A percentile compares a stretch with the other conserved stretches of the same genome.
These are phyloP conservation scores for Arthrobotrys sphaeroides DNA, from an alignment of 2,329 filamentous ascomycete genomes.

Conservation along the genomic window DNA sequence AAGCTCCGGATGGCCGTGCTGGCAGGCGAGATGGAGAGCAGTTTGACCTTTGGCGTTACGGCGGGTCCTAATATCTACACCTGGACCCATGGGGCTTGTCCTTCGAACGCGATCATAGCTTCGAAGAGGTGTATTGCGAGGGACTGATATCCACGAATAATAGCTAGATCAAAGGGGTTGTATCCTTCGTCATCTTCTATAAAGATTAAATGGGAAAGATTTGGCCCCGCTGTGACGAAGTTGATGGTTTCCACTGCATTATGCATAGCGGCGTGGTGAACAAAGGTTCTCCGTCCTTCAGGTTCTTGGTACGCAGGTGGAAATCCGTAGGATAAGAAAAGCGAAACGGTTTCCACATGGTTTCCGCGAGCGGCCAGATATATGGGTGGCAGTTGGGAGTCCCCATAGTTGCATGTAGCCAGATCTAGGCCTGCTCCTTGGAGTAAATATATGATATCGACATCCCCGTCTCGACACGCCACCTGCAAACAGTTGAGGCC, in stretches of 20 bases:
- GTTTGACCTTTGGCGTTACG: no score
- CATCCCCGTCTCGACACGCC: slow-evolving; percentile 10
- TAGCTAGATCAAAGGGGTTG: slow-evolving; percentile 5
- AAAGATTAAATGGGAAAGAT: background rate
- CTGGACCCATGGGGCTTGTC: no score
- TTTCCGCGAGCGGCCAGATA: slow-evolving; percentile 4
- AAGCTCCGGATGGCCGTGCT: background rate
- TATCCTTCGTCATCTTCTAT: background rate
- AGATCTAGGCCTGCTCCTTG: background rate
- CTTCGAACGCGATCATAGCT: background rate
- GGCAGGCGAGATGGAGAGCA: slow-evolving; percentile 11
- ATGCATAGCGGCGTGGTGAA: slow-evolving; percentile 7
- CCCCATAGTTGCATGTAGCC: background rate
- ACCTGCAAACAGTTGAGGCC: slow-evolving; percentile 13
- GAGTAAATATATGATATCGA: slow-evolving; percentile 16
- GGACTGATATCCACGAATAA: background rate
- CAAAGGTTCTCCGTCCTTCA: background rate
- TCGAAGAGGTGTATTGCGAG: slow-evolving; percentile 17
- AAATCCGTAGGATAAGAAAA: slow-evolving; percentile 28
- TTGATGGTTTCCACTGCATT: background rate
- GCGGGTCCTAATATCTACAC: no score
- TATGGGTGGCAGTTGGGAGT: background rate
- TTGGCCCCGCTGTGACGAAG: background rate
- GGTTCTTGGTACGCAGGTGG: background rate
- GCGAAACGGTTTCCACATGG: slow-evolving; percentile 3